Conservation (phyloP, 768 basidiomycete species). For the Tylopilus sp. region DNA sequence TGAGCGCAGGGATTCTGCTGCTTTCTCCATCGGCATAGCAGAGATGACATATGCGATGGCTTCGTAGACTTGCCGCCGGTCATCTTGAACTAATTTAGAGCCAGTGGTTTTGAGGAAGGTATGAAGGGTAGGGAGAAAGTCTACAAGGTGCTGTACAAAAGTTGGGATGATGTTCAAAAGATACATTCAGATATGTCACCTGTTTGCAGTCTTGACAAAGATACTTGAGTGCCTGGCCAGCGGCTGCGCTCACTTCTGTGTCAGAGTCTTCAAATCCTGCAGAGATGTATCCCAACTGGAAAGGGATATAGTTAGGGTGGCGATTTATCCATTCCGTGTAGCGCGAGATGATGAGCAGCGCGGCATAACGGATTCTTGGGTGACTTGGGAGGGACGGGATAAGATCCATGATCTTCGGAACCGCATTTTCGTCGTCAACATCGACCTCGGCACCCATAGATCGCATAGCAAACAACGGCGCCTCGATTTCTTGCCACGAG, state of each 20-base stretch:
- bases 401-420: constrained; percentile 96
- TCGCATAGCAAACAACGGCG: constrained; percentile 94
- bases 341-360: constrained; percentile 89
- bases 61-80: constrained; percentile 89
- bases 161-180: constrained; percentile 6
- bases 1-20: constrained; percentile 79
- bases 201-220: constrained; percentile 95
- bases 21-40: constrained; percentile 87
- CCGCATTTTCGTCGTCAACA: constrained; percentile 70
- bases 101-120: constrained; percentile 82
- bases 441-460: constrained; percentile 98
- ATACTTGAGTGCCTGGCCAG: constrained; percentile 94
- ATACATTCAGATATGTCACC: constrained; percentile 38
- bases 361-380: constrained; percentile 91
- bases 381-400: constrained; percentile 87
- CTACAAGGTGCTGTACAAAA: constrained; percentile 69
- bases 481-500: constrained; percentile 97
- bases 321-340: constrained; percentile 96
- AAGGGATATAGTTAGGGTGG: constrained; percentile 83
- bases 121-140: constrained; percentile 89
- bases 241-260: constrained; percentile 83
- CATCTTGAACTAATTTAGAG: constrained; percentile 76
- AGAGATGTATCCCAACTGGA: constrained; percentile 88
- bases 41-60: constrained; percentile 95
- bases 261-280: constrained; percentile 84